Conservation (phyloP, 2,329 filamentous ascomycete genomes). For the Phoma sp. region DNA sequence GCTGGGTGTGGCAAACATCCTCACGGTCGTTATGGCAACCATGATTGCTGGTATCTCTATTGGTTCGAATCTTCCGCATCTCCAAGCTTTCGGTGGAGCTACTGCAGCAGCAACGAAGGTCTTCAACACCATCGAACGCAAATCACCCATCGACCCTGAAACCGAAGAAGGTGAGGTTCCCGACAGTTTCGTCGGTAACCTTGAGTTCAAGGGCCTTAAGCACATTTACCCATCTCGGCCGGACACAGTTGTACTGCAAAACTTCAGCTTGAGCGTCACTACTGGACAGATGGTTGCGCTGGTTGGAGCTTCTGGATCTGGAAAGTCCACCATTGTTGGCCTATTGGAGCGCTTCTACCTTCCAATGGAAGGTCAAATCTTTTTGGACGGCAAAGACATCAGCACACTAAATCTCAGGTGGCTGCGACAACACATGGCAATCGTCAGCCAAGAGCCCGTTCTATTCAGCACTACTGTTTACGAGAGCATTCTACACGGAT, state of each 20-base stretch:
- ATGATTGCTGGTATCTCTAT: conserved; percentile 94
- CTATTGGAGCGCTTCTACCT: conserved; percentile 94
- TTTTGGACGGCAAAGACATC: conserved; percentile 82
- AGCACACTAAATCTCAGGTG: conserved; percentile 83
- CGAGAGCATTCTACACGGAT: conserved; percentile 87
- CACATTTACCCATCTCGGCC: conserved; percentile 95
- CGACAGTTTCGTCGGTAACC: conserved; percentile 74
- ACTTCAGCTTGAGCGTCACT: conserved; percentile 79
- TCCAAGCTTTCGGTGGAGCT: conserved; percentile 84
- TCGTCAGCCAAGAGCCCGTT: conserved; percentile 92
- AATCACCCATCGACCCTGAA: conserved; percentile 82
- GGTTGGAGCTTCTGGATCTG: conserved; percentile 91
- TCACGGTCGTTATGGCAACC: conserved; percentile 88
- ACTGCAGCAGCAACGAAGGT: conserved; percentile 90
- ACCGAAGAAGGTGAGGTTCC: conserved; percentile 75
- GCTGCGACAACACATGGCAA: conserved; percentile 88
- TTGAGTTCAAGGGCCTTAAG: conserved; percentile 82
- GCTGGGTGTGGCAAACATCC: conserved; percentile 71
- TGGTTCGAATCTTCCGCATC: conserved; percentile 74
- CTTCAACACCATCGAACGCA: conserved; percentile 88
- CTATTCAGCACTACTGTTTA: conserved; percentile 90
- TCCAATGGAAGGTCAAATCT: conserved; percentile 81
- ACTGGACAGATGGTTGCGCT: conserved; percentile 92
- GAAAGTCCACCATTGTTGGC: conserved; percentile 93
- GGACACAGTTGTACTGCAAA: conserved; percentile 87